A percentile compares a stretch with the other conserved stretches of the same genome.
These are phyloP conservation scores for Epichloe hybrida DNA, from an alignment of 2,329 filamentous ascomycete genomes.

Conservation along the genomic window DNA sequence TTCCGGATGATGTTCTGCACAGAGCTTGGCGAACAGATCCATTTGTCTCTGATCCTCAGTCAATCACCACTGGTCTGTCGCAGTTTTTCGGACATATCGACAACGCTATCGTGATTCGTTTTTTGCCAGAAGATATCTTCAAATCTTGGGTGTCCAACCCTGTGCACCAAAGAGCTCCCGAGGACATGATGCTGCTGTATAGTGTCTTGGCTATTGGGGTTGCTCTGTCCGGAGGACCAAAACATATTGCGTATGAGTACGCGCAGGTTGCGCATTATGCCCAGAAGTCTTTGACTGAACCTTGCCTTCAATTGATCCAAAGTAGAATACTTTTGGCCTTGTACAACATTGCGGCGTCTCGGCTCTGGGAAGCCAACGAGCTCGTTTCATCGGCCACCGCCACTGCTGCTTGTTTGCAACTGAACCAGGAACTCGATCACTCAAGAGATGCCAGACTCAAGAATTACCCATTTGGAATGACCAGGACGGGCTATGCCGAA, in stretches of 20 bases:
- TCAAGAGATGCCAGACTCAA: conserved; percentile 25
- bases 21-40: conserved; percentile 38
- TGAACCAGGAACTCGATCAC: conserved; percentile 48
- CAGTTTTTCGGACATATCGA: conserved; percentile 30
- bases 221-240: conserved; percentile 23
- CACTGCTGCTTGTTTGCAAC: conserved; percentile 42
- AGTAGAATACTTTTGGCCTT: conserved; percentile 52
- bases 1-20: conserved; percentile 34
- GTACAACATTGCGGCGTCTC: conserved; percentile 49
- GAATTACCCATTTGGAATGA: conserved; percentile 43
- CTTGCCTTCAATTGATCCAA: conserved; percentile 49
- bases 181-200: conserved; percentile 33
- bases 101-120: conserved; percentile 26
- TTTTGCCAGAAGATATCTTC: conserved; percentile 27
- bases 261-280: conserved; percentile 44
- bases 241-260: conserved; percentile 25
- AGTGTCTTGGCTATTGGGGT: conserved; percentile 28
- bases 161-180: conserved; percentile 24
- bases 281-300: conserved; percentile 17
- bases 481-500: conserved; percentile 45
- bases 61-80: conserved; percentile 24
- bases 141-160: conserved; percentile 23
- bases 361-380: conserved; percentile 48
- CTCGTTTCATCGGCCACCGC: conserved; percentile 49
- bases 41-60: conserved; percentile 30